A percentile compares a stretch with the other conserved stretches of the same genome.
Evolutionary conservation across 2,329 filamentous ascomycete genomes (phyloP).

Genomic region (Pseudocercospora musae): DNA sequence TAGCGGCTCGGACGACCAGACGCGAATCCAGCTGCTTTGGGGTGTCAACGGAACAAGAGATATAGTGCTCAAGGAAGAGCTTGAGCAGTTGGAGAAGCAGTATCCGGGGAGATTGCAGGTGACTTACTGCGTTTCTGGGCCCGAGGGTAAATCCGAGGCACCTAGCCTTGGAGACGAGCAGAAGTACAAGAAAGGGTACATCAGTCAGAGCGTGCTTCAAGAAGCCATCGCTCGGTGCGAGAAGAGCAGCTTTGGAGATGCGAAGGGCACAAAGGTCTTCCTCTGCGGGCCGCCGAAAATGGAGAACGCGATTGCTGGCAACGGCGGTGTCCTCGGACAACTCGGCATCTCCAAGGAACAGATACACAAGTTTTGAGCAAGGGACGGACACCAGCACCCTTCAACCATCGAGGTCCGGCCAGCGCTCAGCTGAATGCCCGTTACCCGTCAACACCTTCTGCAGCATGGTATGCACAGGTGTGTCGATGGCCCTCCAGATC

Average conservation of each 20-base stretch:
- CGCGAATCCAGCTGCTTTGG: constrained; percentile 62
- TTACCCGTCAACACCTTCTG: background rate
- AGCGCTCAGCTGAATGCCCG: background rate
- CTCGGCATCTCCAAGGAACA: constrained; percentile 56
- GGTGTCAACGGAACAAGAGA: constrained; percentile 65
- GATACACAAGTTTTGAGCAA: constrained; percentile 56
- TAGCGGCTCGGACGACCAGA: constrained; percentile 58
- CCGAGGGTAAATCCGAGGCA: constrained; percentile 29
- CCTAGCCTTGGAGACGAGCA: constrained; percentile 35
- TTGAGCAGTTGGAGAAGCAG: constrained; percentile 49
- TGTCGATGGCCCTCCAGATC: background rate
- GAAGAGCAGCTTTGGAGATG: constrained; percentile 28
- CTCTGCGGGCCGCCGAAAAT: constrained; percentile 67
- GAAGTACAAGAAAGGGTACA: constrained; percentile 52
- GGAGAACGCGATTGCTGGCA: constrained; percentile 56
- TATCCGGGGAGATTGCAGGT: constrained; percentile 57
- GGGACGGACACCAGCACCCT: background rate
- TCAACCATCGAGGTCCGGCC: too few species aligned
- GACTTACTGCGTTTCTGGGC: constrained; percentile 56
- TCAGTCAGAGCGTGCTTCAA: constrained; percentile 56
- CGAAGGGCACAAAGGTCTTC: constrained; percentile 57
- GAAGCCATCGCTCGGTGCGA: constrained; percentile 46
- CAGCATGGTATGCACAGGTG: background rate
- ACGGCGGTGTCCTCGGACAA: constrained; percentile 53
- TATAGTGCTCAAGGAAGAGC: constrained; percentile 56